Evolutionary conservation across 371 early-diverging fungal genomes (phyloP).

Genomic region (Rhizopus delemar): DNA sequence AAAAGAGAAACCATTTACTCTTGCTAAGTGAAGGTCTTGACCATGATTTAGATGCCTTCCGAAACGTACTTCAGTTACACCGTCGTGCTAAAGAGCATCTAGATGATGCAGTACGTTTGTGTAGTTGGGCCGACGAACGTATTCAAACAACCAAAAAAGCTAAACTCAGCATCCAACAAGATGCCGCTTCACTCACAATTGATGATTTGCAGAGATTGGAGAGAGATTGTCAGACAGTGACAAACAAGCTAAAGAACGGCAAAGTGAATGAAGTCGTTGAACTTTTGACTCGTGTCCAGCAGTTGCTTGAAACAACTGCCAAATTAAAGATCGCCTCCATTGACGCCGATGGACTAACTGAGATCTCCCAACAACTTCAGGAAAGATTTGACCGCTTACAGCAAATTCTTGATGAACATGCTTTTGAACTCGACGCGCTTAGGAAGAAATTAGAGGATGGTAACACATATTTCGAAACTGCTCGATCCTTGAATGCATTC

Average conservation of each 20-base stretch:
- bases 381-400: constrained; percentile 38
- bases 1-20: constrained; percentile 31
- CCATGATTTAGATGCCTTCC: constrained; percentile 28
- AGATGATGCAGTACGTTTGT: constrained; percentile 36
- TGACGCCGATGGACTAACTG: constrained; percentile 22
- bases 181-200: constrained; percentile 20
- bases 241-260: constrained; percentile 26
- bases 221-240: constrained; percentile 26
- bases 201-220: constrained; percentile 38
- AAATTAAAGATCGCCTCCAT: constrained; percentile 20
- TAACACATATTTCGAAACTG: constrained; percentile 36
- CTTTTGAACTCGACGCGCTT: constrained; percentile 22
- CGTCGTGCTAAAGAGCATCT: constrained; percentile 36
- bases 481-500: constrained; percentile 24
- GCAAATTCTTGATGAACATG: constrained; percentile 31
- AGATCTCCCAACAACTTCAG: constrained; percentile 32
- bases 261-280: constrained; percentile 45
- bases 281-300: constrained; percentile 34
- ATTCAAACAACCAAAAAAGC: constrained; percentile 23
- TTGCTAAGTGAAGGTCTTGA: constrained; percentile 39
- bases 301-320: constrained; percentile 25
- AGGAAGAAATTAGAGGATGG: constrained; percentile 43
- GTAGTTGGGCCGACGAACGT: constrained; percentile 47
- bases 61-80: constrained; percentile 34
- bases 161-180: constrained; percentile 25